A percentile compares a stretch with the other conserved stretches of the same genome.
phyloP scores from a whole-genome alignment of 352 stramenopile genomes.

The Phytophthora pini region DNA sequence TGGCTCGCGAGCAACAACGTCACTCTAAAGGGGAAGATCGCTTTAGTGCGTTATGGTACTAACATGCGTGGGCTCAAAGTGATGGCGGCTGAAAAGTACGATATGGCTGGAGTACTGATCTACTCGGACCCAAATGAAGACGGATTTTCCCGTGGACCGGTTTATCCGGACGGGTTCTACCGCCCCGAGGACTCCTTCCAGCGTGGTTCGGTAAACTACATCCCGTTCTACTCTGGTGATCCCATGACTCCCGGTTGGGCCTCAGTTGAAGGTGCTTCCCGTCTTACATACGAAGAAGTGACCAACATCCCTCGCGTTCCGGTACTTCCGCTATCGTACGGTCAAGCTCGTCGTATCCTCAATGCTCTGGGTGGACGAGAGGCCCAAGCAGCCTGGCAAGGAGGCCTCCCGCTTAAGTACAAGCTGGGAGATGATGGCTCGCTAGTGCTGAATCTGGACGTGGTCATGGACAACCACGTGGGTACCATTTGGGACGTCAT shows the following conservation, averaged over 20 bases:
- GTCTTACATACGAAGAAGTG: slow-evolving; percentile 45
- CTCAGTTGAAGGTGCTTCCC: slow-evolving; percentile 38
- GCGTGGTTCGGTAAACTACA: slow-evolving; percentile 85
- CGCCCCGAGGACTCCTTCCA: slow-evolving; percentile 63
- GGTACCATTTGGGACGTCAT: slow-evolving; percentile 62
- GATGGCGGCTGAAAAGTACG: slow-evolving; percentile 64
- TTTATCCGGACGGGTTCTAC: slow-evolving; percentile 36
- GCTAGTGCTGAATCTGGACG: slow-evolving; percentile 54
- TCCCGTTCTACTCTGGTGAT: slow-evolving; percentile 68
- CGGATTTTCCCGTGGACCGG: slow-evolving; percentile 51
- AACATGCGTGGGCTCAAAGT: slow-evolving; percentile 62
- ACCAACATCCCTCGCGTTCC: slow-evolving; percentile 32
- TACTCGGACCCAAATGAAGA: slow-evolving; percentile 79
- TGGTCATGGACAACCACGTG: slow-evolving; percentile 80
- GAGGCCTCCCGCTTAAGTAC: slow-evolving; percentile 69
- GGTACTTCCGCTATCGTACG: slow-evolving; percentile 70
- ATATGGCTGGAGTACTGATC: slow-evolving; percentile 63
- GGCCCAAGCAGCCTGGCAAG: slow-evolving; percentile 60
- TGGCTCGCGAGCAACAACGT: slow-evolving; percentile 41
- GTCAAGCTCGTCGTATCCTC: slow-evolving; percentile 73
- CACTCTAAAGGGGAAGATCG: slow-evolving; percentile 59
- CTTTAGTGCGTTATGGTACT: slow-evolving; percentile 70
- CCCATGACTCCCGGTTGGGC: slow-evolving; percentile 53
- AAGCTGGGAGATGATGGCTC: slow-evolving; percentile 64
- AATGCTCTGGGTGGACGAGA: slow-evolving; percentile 55